phyloP scores from a whole-genome alignment of 345 rosid species.

The Euphorbia tirucalli region DNA sequence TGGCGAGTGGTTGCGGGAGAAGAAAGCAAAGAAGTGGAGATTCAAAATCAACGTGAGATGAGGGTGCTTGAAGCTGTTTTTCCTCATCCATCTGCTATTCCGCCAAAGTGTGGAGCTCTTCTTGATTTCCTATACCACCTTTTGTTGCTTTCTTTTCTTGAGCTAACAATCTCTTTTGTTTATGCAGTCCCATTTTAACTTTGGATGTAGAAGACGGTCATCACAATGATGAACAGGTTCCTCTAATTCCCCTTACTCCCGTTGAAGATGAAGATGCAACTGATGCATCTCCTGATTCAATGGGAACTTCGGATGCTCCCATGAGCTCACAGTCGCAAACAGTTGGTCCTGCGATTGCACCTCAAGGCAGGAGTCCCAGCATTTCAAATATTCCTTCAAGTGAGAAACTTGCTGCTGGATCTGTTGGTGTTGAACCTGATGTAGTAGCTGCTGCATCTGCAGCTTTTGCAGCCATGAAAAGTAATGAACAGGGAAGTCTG shows the following conservation, averaged over 20 bases:
- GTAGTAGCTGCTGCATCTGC: constrained; percentile 63
- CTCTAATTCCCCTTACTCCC: constrained; percentile 65
- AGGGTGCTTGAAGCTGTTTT: constrained; percentile 95
- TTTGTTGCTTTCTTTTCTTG: not conserved
- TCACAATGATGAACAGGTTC: constrained; percentile 44
- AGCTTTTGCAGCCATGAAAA: constrained; percentile 64
- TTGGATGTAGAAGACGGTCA: constrained; percentile 41
- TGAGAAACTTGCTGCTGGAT: constrained; percentile 40
- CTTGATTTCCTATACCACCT: constrained; percentile 11
- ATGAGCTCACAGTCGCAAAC: constrained; percentile 35
- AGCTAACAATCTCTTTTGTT: constrained; percentile 14
- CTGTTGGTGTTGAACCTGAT: constrained; percentile 47
- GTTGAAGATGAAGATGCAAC: constrained; percentile 80
- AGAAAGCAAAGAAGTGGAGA: constrained; percentile 74
- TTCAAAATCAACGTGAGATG: constrained; percentile 73
- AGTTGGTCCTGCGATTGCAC: constrained; percentile 35
- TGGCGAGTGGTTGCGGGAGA: constrained; percentile 96
- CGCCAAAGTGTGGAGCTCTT: constrained; percentile 56
- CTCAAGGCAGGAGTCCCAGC: constrained; percentile 26
- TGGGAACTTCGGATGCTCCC: constrained; percentile 25
- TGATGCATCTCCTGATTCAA: constrained; percentile 41
- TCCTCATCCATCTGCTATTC: constrained; percentile 85
- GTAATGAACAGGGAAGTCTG: constrained; percentile 56
- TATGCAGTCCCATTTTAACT: constrained; percentile 61
- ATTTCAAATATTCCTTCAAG: constrained; percentile 19